phyloP scores from a whole-genome alignment of 2,329 filamentous ascomycete genomes.

The Talaromyces sp. region DNA sequence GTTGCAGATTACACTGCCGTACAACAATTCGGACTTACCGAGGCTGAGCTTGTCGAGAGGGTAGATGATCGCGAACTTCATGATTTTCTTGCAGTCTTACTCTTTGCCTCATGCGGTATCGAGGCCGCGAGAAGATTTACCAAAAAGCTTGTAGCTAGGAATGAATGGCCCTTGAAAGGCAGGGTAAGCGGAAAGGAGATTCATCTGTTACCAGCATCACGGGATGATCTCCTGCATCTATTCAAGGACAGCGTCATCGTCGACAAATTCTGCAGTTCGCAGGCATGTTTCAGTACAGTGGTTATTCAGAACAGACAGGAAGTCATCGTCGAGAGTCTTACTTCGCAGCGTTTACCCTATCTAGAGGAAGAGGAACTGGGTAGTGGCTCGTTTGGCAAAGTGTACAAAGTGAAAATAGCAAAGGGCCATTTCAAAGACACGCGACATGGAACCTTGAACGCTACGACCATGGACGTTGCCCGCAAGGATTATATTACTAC shows the following conservation, averaged over 20 bases:
- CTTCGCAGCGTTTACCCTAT: conserved; percentile 35
- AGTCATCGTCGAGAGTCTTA: conserved; percentile 26
- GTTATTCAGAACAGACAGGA: conserved; percentile 31
- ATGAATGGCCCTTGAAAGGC: conserved; percentile 11
- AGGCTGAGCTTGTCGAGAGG: conserved; percentile 8
- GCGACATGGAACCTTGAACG: conserved; percentile 20
- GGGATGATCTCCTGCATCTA: conserved; percentile 8
- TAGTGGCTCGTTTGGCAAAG: conserved; percentile 35
- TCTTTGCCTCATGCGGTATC: conserved; percentile 31
- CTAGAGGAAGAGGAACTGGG: conserved; percentile 33
- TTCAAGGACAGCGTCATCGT: conserved; percentile 22
- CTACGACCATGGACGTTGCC: conserved; percentile 27
- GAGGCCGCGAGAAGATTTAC: conserved; percentile 25
- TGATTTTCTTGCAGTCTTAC: conserved; percentile 33
- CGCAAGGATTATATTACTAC: conserved; percentile 41
- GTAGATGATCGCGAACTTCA: conserved; percentile 27
- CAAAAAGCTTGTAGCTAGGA: conserved; percentile 5
- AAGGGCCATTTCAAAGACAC: conserved; percentile 35
- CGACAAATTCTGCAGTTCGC: conserved; percentile 33
- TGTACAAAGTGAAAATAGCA: conserved; percentile 33
- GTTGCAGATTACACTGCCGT: neutral
- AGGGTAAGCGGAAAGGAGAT: neutral
- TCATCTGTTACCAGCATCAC: conserved; percentile 8
- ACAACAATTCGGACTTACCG: conserved; percentile 13
- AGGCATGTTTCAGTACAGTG: conserved; percentile 37